These are phyloP conservation scores for Acacia melanoxylon DNA, from an alignment of 306 rosid species.

Conservation along the genomic window DNA sequence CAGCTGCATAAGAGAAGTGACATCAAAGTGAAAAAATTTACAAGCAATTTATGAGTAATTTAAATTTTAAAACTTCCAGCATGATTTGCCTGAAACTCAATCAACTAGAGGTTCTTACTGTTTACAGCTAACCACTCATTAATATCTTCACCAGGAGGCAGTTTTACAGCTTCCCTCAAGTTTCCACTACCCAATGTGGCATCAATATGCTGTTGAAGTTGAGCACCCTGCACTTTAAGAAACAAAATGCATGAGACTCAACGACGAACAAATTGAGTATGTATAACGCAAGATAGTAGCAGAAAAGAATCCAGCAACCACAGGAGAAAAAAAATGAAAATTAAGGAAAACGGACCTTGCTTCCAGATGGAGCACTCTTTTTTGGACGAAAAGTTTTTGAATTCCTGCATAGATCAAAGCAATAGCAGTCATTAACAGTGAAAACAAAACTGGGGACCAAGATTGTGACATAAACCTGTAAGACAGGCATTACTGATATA, in stretches of 20 bases:
- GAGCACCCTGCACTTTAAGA: constrained; percentile 70
- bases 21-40: not conserved
- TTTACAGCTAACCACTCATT: constrained; percentile 91
- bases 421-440: not conserved
- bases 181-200: constrained; percentile 92
- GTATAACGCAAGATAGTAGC: not conserved
- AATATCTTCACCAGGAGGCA: constrained; percentile 95
- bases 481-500: not conserved
- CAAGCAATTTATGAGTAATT: constrained; percentile 5
- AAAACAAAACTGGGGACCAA: not conserved
- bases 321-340: not conserved
- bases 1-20: constrained; percentile 51
- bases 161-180: constrained; percentile 79
- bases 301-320: constrained; percentile 15
- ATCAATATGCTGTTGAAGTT: constrained; percentile 83
- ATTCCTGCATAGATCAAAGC: constrained; percentile 56
- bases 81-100: constrained; percentile 7
- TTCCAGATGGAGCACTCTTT: constrained; percentile 85
- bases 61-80: not conserved
- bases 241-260: constrained; percentile 13
- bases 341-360: constrained; percentile 54
- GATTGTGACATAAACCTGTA: not conserved
- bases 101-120: constrained; percentile 46
- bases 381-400: constrained; percentile 85
- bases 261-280: not conserved